Conservation (phyloP, 345 rosid genomes). For the Citrus unshiu region DNA sequence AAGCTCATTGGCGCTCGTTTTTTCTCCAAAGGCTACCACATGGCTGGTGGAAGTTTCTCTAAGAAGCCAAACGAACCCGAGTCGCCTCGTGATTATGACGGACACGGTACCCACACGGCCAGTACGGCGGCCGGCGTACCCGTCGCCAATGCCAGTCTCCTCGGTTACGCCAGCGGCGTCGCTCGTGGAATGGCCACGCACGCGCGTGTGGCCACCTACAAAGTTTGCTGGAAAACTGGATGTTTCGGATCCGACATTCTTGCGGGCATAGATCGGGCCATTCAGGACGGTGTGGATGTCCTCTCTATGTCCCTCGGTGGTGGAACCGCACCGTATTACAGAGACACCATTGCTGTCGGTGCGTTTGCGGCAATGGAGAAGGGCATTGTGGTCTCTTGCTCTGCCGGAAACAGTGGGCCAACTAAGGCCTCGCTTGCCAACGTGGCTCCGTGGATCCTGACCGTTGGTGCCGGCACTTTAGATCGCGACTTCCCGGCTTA, state of each 20-base stretch:
- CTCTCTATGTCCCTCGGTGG: conserved; percentile 90
- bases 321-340: conserved; percentile 56
- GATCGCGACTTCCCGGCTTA: conserved; percentile 88
- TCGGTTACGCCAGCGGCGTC: conserved; percentile 79
- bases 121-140: conserved; percentile 74
- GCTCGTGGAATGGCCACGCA: conserved; percentile 80
- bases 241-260: conserved; percentile 82
- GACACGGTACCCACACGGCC: conserved; percentile 89
- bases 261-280: conserved; percentile 78
- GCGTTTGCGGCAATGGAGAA: conserved; percentile 71
- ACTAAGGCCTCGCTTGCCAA: conserved; percentile 50
- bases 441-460: conserved; percentile 93
- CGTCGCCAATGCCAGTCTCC: conserved; percentile 62
- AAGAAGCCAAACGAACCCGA: conserved; percentile 40
- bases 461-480: conserved; percentile 87
- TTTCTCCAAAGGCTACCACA: conserved; percentile 67
- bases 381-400: conserved; percentile 77
- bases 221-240: conserved; percentile 73
- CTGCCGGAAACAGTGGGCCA: conserved; percentile 89
- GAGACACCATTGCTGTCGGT: conserved; percentile 68
- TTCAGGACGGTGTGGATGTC: conserved; percentile 78
- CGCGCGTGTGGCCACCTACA: conserved; percentile 77
- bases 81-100: conserved; percentile 75
- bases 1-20: conserved; percentile 79
- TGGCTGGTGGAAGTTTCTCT: conserved; percentile 51